Evolutionary conservation across 257 asterid genomes (phyloP).

Genomic region (Nicotiana undulata): DNA sequence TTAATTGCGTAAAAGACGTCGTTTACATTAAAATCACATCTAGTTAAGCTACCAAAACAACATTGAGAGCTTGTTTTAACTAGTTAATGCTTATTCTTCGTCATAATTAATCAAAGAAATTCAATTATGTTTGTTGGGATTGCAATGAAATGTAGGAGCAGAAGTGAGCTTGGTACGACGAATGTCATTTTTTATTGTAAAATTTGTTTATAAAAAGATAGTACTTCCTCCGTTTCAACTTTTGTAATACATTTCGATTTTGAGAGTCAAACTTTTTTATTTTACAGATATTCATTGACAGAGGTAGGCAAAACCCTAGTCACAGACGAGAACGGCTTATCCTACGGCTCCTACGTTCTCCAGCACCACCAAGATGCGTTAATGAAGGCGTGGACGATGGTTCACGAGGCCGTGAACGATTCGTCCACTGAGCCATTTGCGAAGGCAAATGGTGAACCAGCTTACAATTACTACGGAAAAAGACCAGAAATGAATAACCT

Average conservation of each 20-base stretch:
- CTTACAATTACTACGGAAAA: conserved; percentile 17
- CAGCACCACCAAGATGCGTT: conserved; percentile 27
- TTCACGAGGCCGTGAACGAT: conserved; percentile 22
- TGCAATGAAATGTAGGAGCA: too few species aligned
- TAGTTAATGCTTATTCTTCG: neutral
- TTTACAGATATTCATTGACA: conserved; percentile 18
- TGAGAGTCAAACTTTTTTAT: too few species aligned
- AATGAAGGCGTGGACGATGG: conserved; percentile 24
- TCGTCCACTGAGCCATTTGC: conserved; percentile 19
- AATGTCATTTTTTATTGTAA: too few species aligned
- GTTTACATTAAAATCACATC: too few species aligned
- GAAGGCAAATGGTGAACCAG: conserved; percentile 19
- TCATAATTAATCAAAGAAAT: neutral
- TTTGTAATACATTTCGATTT: too few species aligned
- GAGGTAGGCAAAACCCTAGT: conserved; percentile 23
- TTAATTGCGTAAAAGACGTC: too few species aligned
- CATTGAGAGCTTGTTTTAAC: too few species aligned
- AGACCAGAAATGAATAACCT: conserved; percentile 17
- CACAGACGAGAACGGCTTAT: conserved; percentile 11
- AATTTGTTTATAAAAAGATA: too few species aligned
- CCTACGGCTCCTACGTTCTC: conserved; percentile 20
- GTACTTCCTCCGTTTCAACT: too few species aligned
- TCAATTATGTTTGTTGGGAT: neutral
- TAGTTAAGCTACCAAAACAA: too few species aligned
- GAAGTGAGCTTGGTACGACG: too few species aligned